These are phyloP conservation scores for Phytophthora sansomeana DNA, from an alignment of 352 stramenopile genomes.

Conservation along the genomic window DNA sequence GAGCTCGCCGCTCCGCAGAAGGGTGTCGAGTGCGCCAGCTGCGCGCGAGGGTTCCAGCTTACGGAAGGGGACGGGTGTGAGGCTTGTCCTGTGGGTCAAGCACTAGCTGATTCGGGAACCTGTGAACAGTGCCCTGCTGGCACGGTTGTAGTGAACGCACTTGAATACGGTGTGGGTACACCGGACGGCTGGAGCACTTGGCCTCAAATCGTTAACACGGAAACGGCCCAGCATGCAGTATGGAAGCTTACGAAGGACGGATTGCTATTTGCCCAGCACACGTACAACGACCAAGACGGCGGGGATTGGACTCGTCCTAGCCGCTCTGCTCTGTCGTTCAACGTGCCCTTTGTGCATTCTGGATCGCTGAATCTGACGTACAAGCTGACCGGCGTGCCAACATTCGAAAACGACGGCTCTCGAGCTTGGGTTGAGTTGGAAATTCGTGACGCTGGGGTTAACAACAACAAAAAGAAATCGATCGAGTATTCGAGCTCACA, in stretches of 20 bases:
- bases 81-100: slow-evolving; percentile 50
- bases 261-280: slow-evolving; percentile 52
- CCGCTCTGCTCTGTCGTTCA: slow-evolving; percentile 63
- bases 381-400: slow-evolving; percentile 64
- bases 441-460: slow-evolving; percentile 35
- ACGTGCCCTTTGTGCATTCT: slow-evolving; percentile 59
- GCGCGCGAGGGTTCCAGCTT: slow-evolving; percentile 56
- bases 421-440: slow-evolving; percentile 82
- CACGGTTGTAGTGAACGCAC: slow-evolving; percentile 59
- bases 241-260: slow-evolving; percentile 80
- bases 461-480: slow-evolving; percentile 25
- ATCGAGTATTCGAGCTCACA: slow-evolving; percentile 16
- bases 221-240: slow-evolving; percentile 43
- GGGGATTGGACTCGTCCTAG: slow-evolving; percentile 34
- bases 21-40: slow-evolving; percentile 57
- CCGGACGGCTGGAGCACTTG: slow-evolving; percentile 65
- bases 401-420: slow-evolving; percentile 60
- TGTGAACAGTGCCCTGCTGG: slow-evolving; percentile 55
- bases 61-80: slow-evolving; percentile 53
- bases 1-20: slow-evolving; percentile 47
- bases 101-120: slow-evolving; percentile 31
- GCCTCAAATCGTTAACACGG: slow-evolving; percentile 62
- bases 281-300: slow-evolving; percentile 28
- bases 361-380: slow-evolving; percentile 76
- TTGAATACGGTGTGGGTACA: slow-evolving; percentile 61